A percentile compares a stretch with the other conserved stretches of the same genome.
These are phyloP conservation scores for Chlorella sp. DNA, from an alignment of 139 green algal genomes.

Conservation along the genomic window DNA sequence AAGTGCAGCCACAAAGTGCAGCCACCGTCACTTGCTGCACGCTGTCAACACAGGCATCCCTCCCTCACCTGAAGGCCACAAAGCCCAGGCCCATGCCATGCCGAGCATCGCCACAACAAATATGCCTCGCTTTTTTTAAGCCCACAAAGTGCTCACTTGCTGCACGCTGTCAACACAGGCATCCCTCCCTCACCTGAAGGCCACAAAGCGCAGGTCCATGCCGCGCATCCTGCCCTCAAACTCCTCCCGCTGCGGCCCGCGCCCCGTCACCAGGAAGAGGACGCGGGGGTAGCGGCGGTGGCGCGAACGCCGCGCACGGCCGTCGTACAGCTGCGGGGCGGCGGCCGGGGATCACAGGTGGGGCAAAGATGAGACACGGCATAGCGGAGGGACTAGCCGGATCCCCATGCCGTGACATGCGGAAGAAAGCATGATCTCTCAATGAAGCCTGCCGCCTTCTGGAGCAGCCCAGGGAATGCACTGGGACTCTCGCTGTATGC, in stretches of 20 bases:
- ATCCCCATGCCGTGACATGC: too few species aligned
- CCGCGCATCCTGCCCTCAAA: slow-evolving; percentile 75
- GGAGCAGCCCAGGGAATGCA: not conserved
- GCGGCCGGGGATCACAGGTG: not conserved
- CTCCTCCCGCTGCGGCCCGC: slow-evolving; percentile 80
- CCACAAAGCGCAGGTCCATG: slow-evolving; percentile 76
- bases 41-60: too few species aligned
- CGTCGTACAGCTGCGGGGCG: slow-evolving; percentile 19
- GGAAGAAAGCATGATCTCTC: not conserved
- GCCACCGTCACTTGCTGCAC: too few species aligned
- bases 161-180: not conserved
- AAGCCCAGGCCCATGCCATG: too few species aligned
- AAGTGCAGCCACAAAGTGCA: too few species aligned
- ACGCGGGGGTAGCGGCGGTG: slow-evolving; percentile 51
- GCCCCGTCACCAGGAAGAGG: slow-evolving; percentile 74
- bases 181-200: slow-evolving; percentile 59
- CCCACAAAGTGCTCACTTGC: not conserved
- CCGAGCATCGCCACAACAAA: too few species aligned
- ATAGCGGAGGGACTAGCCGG: too few species aligned
- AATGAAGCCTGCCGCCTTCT: not conserved
- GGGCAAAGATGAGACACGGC: not conserved
- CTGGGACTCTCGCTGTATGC: not conserved
- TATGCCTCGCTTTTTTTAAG: not conserved
- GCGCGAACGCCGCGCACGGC: not conserved
- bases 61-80: too few species aligned